phyloP scores from a whole-genome alignment of 2,329 filamentous ascomycete genomes.

The Dendryphion nanum region DNA sequence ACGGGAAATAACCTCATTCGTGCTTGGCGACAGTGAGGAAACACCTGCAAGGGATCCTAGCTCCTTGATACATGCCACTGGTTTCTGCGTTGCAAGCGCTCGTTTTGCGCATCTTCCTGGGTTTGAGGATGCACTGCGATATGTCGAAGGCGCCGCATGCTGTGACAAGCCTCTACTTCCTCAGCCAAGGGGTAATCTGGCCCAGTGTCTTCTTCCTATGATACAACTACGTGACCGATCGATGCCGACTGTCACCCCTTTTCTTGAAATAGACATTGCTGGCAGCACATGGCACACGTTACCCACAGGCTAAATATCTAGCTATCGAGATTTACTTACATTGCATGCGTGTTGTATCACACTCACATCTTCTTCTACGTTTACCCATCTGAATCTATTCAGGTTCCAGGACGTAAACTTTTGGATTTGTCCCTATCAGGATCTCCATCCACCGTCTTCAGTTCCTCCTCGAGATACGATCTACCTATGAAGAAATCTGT shows the following conservation, averaged over 20 bases:
- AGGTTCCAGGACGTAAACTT: no score
- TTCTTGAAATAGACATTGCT: neutral
- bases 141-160: constrained; percentile 28
- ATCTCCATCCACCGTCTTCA: neutral
- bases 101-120: constrained; percentile 18
- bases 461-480: neutral
- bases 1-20: constrained; percentile 18
- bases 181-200: constrained; percentile 17
- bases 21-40: constrained; percentile 13
- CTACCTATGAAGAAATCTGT: constrained; percentile 31
- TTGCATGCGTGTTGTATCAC: constrained; percentile 35
- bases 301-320: constrained; percentile 27
- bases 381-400: constrained; percentile 6
- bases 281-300: constrained; percentile 32
- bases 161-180: constrained; percentile 27
- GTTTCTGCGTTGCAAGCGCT: constrained; percentile 19
- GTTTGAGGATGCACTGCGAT: constrained; percentile 30
- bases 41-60: constrained; percentile 27
- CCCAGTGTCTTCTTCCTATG: constrained; percentile 11
- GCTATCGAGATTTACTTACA: constrained; percentile 35
- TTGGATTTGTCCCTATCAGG: no score
- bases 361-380: constrained; percentile 9
- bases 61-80: constrained; percentile 34
- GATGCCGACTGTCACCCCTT: constrained; percentile 7
- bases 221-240: neutral